A percentile compares a stretch with the other conserved stretches of the same genome.
These are phyloP conservation scores for Didymella keratinophila DNA, from an alignment of 2,329 filamentous ascomycete genomes.

Conservation along the genomic window DNA sequence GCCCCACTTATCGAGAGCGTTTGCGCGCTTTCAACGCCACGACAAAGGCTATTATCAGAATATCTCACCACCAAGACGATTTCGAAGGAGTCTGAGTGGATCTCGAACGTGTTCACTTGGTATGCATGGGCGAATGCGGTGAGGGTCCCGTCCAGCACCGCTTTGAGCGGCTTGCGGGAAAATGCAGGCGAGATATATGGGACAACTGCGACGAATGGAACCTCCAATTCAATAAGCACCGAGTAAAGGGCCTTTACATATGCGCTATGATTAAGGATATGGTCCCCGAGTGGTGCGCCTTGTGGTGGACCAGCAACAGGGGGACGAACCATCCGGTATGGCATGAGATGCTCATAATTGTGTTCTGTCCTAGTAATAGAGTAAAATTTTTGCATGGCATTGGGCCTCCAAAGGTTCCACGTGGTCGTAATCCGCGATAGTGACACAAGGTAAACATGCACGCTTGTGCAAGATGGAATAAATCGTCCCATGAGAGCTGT, in stretches of 20 bases:
- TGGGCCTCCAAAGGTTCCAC: background rate
- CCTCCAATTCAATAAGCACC: background rate
- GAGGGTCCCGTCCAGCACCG: background rate
- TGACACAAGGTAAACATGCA: constrained; percentile 3
- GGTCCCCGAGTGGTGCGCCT: background rate
- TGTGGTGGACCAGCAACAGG: background rate
- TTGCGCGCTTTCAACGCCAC: constrained; percentile 33
- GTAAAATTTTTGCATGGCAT: background rate
- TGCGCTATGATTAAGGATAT: background rate
- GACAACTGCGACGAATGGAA: constrained; percentile 2
- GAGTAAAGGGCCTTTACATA: constrained; percentile 3
- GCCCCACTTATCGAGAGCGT: constrained; percentile 26
- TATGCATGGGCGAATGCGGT: background rate
- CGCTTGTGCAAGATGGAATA: background rate
- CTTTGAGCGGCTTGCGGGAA: constrained; percentile 4
- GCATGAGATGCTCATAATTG: background rate
- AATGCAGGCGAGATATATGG: constrained; percentile 4
- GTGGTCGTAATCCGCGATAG: background rate
- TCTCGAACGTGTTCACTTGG: background rate
- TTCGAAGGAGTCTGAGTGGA: background rate
- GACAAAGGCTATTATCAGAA: background rate
- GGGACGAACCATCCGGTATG: background rate
- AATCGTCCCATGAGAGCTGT: background rate
- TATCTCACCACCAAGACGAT: constrained; percentile 9
- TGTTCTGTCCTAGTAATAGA: background rate